phyloP scores from a whole-genome alignment of 176 grass and related monocot genomes.

The Carex parvula region DNA sequence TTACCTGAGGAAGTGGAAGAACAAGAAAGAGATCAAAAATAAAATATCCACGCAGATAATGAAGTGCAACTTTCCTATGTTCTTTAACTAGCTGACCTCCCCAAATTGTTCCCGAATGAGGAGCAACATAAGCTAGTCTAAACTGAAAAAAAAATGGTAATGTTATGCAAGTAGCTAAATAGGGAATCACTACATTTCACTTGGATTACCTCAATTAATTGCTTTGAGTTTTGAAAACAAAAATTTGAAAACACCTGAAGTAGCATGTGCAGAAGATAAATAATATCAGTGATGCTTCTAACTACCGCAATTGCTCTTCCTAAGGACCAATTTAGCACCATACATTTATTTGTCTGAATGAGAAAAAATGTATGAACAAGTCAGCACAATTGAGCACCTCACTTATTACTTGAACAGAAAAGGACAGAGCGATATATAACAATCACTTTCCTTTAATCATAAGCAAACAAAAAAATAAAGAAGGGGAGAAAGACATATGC shows the following conservation, averaged over 20 bases:
- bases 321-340: conserved; percentile 71
- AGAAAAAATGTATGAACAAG: conserved; percentile 11
- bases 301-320: conserved; percentile 60
- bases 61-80: conserved; percentile 69
- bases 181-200: not conserved
- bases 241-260: conserved; percentile 90
- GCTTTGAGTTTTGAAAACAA: not conserved
- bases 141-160: conserved; percentile 53
- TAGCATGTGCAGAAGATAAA: conserved; percentile 91
- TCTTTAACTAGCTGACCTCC: conserved; percentile 82
- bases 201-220: not conserved
- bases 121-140: conserved; percentile 84
- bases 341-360: conserved; percentile 65
- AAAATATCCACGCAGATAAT: conserved; percentile 82
- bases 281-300: conserved; percentile 86
- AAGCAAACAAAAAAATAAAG: not conserved
- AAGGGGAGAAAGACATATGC: conserved; percentile 15
- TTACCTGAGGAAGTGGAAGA: conserved; percentile 90
- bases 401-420: not conserved
- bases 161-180: conserved; percentile 17
- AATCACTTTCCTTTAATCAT: not conserved
- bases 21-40: conserved; percentile 78
- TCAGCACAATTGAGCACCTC: not conserved
- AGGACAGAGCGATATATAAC: not conserved
- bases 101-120: conserved; percentile 68